Base-by-base conservation (phyloP, 768 basidiomycete genomes). In the Mycena metata region DNA sequence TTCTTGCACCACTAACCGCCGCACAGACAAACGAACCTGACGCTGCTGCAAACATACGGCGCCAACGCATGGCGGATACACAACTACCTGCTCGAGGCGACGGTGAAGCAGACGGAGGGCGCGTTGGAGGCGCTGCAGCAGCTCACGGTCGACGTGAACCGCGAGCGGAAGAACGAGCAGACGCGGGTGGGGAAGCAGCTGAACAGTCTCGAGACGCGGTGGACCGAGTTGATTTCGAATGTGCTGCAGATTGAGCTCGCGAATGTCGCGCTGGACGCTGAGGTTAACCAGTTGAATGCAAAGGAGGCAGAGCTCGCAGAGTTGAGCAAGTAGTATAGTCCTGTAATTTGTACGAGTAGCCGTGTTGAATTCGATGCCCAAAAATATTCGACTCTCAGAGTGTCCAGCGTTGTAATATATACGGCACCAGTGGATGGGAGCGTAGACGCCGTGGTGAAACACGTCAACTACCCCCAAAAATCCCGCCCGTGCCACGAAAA, bases 171-270 rank as follows among this genome's bases (percentile, higher is more conserved):
- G 84, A 95, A 96, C 78, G 82, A 81, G 52, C 95, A 98, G 93
- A 94, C 92, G 50, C 88, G 85, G 11, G 82, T 91, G 21, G 96
- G 96, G 59, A 84, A 88, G 57, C 94, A 96, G 73, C 82, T 99
- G 66, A 92, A 89, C 33, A 82, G 88, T 11, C 81, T 98, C 66
- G 96, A 98, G 80, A 92, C 88, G 42, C 86, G 91, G 69, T 99
- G 96, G 96, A 96, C 95, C 23, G 94, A 96, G 79, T 84, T 98
- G 52, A 91, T 99, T 63, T 96, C 95, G 60, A 92, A 81, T 74
- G 92, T 96, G 50, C 81, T 98, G 66, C 96, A 98, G 80, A 92
- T 98, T 71, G 96, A 98, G 84, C 90, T 99, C 89, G 97, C 96
- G 19, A 96, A 96, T 77, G 86, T 91, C 46, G 95, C 95, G 30